Evolutionary conservation across 1,284 basidiomycete species (phyloP).

Genomic region (Meira nashicola): DNA sequence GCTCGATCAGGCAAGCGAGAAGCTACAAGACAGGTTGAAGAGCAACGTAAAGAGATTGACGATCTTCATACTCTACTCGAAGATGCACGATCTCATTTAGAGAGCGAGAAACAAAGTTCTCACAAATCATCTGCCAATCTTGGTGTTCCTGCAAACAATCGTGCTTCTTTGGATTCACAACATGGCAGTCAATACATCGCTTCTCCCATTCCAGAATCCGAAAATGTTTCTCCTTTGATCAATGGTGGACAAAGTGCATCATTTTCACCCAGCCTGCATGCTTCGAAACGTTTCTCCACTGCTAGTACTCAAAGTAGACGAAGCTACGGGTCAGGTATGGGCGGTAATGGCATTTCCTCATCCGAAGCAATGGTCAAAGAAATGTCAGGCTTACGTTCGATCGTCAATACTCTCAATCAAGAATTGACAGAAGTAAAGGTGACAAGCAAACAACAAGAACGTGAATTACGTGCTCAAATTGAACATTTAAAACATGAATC

Average conservation of each 20-base stretch:
- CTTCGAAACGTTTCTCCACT: background rate
- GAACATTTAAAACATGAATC: conserved; percentile 16
- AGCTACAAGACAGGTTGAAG: conserved; percentile 1
- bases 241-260: background rate
- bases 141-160: conserved; percentile 24
- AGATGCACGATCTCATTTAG: conserved; percentile 4
- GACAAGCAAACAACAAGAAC: conserved; percentile 8
- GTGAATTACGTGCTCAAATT: conserved; percentile 8
- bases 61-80: conserved; percentile 14
- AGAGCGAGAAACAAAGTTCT: background rate
- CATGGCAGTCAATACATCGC: conserved; percentile 20
- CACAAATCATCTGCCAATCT: background rate
- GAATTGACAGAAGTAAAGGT: conserved; percentile 31
- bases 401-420: conserved; percentile 22
- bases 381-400: conserved; percentile 12
- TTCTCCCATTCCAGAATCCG: conserved; percentile 13
- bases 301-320: background rate
- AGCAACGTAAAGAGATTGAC: conserved; percentile 23
- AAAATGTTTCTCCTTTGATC: background rate
- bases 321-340: conserved; percentile 1
- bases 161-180: conserved; percentile 32
- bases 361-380: conserved; percentile 19
- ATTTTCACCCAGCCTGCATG: background rate
- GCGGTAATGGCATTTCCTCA: background rate
- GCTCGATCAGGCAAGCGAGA: conserved; percentile 13